Conservation (phyloP, 1,284 basidiomycete species). For the Microbotryum lychnidis-dioicae region DNA sequence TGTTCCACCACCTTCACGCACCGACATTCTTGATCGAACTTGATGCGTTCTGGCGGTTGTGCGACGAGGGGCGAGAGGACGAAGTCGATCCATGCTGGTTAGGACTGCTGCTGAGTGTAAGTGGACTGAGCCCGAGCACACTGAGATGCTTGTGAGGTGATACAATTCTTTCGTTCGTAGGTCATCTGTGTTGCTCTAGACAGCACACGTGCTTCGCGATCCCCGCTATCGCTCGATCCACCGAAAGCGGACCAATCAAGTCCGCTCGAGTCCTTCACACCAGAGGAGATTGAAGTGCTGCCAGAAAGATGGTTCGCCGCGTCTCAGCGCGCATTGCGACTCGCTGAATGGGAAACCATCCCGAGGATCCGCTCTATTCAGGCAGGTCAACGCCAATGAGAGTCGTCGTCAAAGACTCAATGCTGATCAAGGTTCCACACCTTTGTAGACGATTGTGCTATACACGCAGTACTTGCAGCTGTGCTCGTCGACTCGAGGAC, state of each 20-base stretch:
- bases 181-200: constrained; percentile 29
- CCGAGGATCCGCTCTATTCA: constrained; percentile 27
- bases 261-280: constrained; percentile 17
- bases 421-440: neutral
- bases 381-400: constrained; percentile 4
- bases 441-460: constrained; percentile 28
- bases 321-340: constrained; percentile 20
- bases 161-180: neutral
- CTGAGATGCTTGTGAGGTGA: neutral
- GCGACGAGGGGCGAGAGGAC: constrained; percentile 10
- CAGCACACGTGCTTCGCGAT: constrained; percentile 20
- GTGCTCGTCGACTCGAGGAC: constrained; percentile 27
- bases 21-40: constrained; percentile 27
- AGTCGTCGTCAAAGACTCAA: neutral
- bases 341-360: constrained; percentile 26
- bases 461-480: constrained; percentile 33
- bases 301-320: constrained; percentile 26
- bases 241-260: neutral
- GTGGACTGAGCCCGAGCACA: neutral
- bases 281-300: constrained; percentile 20
- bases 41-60: constrained; percentile 24
- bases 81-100: constrained; percentile 31
- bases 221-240: constrained; percentile 23
- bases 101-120: constrained; percentile 30
- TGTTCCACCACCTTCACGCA: constrained; percentile 25